Evolutionary conservation across 1,284 basidiomycete genomes (phyloP), one percentile per base, ranked within the genome.

Genomic region (Pyrrhoderma lamaoense): DNA sequence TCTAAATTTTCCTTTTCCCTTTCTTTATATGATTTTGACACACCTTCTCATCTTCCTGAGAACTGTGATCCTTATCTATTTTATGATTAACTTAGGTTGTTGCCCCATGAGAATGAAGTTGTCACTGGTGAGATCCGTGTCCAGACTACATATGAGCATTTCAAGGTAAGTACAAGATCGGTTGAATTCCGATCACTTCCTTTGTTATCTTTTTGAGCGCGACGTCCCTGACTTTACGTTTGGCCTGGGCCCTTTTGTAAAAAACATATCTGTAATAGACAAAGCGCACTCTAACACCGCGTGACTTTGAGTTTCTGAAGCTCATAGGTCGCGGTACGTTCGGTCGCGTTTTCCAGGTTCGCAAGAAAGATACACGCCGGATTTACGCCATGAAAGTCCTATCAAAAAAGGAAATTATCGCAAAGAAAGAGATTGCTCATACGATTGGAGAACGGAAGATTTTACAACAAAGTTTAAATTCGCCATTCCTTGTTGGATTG

Each of bases 311-410:
- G 63, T 97, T 98, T 71, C 82, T 99, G 65, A 97, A 97, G 69
- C 86, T 99, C 59, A 99, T 99, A 69, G 96, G 96, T 44, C 85
- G 93, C 48, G 96, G 96, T 3, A 99, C 96, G 0, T 99, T 99
- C 66, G 96, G 96, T n/a, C 88, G 91, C 47, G 95, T 99, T 19
- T 99, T 98, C 76, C 96, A 99, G 69, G 95, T 99, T 37, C 89
- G 95, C 56, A 99, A 99, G 72, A 85, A 79, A 66, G 95, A 99
- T 72, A 99, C 96, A 42, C 89, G 92, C 67, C 89, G 96, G 47
- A 99, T 99, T 72, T 99, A 98, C 71, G 96, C 96, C 50, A 99
- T 99, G 95, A 99, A 99, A 67, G 91, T 99, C 45, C 79, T 99
- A 34, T 94, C 90, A 36, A 99, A 99, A 74, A 93, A 92, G 71